Percentiles rank a stretch among this genome's conserved stretches.
Evolutionary conservation across 768 basidiomycete genomes (phyloP).

Genomic region (Kwoniella pini): DNA sequence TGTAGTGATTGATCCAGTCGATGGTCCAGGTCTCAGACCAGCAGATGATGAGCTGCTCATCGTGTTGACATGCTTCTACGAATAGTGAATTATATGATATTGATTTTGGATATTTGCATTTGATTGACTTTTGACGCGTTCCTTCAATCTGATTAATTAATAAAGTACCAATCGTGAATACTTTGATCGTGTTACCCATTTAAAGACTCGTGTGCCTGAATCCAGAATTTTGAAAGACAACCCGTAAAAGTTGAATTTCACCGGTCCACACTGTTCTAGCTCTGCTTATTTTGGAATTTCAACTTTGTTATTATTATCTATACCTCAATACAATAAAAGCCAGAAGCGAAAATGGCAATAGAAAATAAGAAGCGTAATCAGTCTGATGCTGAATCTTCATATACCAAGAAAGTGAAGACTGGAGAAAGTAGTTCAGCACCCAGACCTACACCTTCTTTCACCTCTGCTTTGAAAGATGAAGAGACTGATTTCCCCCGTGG

Average conservation of each 20-base stretch:
- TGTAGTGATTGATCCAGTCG: conserved; percentile 18
- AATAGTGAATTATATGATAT: neutral
- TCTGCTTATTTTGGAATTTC: neutral
- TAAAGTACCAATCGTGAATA: neutral
- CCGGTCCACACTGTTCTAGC: neutral
- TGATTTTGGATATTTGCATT: neutral
- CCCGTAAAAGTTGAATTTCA: neutral
- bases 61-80: neutral
- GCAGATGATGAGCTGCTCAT: conserved; percentile 6
- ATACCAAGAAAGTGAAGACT: conserved; percentile 19
- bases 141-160: neutral
- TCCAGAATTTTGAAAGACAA: neutral
- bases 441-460: conserved; percentile 47
- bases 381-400: conserved; percentile 9
- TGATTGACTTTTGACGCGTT: neutral
- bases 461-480: conserved; percentile 55
- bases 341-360: conserved; percentile 8
- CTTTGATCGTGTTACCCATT: neutral
- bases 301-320: neutral
- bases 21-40: conserved; percentile 1
- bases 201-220: neutral
- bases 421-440: conserved; percentile 19
- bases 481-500: conserved; percentile 95
- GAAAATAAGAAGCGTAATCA: conserved; percentile 18
- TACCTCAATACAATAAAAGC: neutral